These are phyloP conservation scores for Aureobasidium sp. DNA, from an alignment of 2,329 filamentous ascomycete species.

Conservation along the genomic window DNA sequence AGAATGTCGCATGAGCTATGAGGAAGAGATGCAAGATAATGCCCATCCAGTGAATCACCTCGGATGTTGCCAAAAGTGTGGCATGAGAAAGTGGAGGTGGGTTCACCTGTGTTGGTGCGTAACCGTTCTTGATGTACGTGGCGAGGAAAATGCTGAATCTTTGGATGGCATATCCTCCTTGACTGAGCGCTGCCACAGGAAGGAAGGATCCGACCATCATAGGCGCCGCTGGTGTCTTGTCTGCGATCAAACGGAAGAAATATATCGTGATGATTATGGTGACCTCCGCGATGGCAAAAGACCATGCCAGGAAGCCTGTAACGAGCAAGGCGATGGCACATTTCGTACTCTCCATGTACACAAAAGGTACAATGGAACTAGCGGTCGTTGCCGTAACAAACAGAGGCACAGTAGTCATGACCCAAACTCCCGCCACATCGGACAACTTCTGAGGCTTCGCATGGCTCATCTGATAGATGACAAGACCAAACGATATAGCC, in stretches of 20 bases:
- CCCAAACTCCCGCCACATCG: slow-evolving; percentile 17
- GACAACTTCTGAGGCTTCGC: slow-evolving; percentile 13
- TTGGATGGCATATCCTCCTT: slow-evolving; percentile 17
- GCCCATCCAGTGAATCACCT: slow-evolving; percentile 19
- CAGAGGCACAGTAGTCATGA: slow-evolving; percentile 9
- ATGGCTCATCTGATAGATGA: slow-evolving; percentile 15
- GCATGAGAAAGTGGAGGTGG: slow-evolving; percentile 12
- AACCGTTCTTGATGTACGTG: slow-evolving; percentile 14
- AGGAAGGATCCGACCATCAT: slow-evolving; percentile 13
- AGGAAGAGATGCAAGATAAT: slow-evolving; percentile 16
- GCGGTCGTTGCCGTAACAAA: not conserved
- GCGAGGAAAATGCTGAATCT: slow-evolving; percentile 16
- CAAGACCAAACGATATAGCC: slow-evolving; percentile 14
- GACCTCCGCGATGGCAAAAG: not conserved
- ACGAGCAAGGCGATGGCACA: slow-evolving; percentile 7
- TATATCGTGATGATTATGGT: slow-evolving; percentile 12
- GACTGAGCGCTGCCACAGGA: slow-evolving; percentile 13
- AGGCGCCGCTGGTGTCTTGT: slow-evolving; percentile 11
- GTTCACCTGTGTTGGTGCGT: slow-evolving; percentile 12
- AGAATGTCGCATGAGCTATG: slow-evolving; percentile 19
- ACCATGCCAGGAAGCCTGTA: slow-evolving; percentile 5
- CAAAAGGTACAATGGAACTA: not conserved
- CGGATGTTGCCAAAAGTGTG: slow-evolving; percentile 14
- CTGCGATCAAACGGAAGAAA: slow-evolving; percentile 13
- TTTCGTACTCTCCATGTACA: slow-evolving; percentile 8